Conservation (phyloP, 139 green algal species). For the Mychonastes homosphaera region DNA sequence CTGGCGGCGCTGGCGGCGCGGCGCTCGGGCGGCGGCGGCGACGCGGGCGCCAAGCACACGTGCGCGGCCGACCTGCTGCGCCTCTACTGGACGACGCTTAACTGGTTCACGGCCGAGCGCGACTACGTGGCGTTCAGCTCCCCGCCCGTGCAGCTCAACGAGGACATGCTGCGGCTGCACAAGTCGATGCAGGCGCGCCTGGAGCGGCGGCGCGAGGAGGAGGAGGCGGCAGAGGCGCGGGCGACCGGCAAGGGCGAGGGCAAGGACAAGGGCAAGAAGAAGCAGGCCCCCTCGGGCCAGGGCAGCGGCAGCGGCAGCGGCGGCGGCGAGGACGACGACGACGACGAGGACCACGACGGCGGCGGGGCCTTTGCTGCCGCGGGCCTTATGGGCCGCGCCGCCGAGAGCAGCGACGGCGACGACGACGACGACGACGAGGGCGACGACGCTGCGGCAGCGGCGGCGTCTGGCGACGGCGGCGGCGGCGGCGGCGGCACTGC, state of each 20-base stretch:
- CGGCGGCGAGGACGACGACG: not conserved
- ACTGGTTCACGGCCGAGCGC: conserved; percentile 55
- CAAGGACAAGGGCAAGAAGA: not conserved
- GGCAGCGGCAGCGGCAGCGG: not conserved
- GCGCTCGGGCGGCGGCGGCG: no score
- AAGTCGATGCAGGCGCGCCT: conserved; percentile 1
- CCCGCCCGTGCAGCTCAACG: conserved; percentile 44
- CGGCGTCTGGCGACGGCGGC: not conserved
- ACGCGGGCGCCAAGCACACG: conserved; percentile 32
- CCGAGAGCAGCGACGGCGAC: not conserved
- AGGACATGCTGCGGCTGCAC: conserved; percentile 26
- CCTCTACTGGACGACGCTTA: conserved; percentile 43
- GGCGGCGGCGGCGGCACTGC: conserved; percentile 4
- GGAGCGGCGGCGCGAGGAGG: not conserved
- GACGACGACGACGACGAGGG: not conserved
- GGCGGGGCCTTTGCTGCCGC: not conserved
- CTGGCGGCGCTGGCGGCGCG: no score
- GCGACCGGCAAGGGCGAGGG: not conserved
- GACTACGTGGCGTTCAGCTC: conserved; percentile 51
- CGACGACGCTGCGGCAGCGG: conserved; percentile 1
- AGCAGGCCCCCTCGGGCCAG: not conserved
- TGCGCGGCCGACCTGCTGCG: conserved; percentile 44
- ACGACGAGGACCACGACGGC: not conserved
- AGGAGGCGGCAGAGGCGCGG: not conserved
- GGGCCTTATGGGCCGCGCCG: not conserved